These are phyloP conservation scores for Daldinia eschscholtzii DNA, from an alignment of 2,329 filamentous ascomycete genomes.

Conservation along the genomic window DNA sequence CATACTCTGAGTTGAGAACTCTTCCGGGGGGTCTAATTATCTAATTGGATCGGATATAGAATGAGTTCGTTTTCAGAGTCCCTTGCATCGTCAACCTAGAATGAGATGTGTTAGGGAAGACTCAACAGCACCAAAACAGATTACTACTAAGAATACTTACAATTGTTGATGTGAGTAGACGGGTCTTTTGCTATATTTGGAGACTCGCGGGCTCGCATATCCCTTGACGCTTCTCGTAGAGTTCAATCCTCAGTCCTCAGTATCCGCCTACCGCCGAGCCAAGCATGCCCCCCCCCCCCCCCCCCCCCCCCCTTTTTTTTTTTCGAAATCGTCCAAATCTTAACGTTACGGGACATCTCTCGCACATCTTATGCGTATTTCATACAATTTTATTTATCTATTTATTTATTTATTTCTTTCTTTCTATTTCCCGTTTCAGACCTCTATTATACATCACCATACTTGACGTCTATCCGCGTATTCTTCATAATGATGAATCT, in stretches of 20 bases:
- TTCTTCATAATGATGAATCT: conserved; percentile 44
- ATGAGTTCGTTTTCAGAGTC: background rate
- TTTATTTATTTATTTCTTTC: background rate
- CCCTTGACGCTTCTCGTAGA: background rate
- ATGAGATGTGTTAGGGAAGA: background rate
- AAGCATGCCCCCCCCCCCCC: background rate
- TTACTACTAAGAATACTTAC: background rate
- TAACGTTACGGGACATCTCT: background rate
- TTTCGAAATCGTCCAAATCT: background rate
- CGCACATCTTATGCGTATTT: background rate
- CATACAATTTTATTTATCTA: background rate
- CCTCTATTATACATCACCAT: conserved; percentile 7
- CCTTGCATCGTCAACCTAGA: conserved; percentile 3
- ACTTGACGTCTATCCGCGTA: conserved; percentile 41
- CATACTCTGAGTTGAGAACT: background rate
- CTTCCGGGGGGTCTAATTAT: background rate
- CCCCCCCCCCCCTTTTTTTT: no score
- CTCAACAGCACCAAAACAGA: background rate
- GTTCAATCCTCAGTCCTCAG: background rate
- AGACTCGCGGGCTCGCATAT: background rate
- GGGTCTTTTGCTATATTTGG: background rate
- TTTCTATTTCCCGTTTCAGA: background rate
- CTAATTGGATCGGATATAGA: background rate
- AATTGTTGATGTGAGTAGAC: background rate
- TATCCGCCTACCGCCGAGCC: background rate